Evolutionary conservation across 352 stramenopile species (phyloP), one percentile per base, ranked within the genome.

Genomic region (Globisporangium abappressorium): DNA sequence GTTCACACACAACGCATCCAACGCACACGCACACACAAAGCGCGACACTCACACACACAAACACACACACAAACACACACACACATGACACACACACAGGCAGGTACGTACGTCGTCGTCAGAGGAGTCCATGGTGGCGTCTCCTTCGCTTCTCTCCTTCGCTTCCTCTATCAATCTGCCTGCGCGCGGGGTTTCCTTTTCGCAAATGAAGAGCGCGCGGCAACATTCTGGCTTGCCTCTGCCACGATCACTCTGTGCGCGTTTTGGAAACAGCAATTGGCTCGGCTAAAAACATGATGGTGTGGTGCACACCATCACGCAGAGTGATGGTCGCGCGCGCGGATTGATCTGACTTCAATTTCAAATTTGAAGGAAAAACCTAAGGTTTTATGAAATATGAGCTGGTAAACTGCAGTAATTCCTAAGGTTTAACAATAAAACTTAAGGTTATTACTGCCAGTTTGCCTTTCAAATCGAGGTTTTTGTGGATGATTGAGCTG

Each of bases 91-190:
- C 33, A 14, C 7, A 22, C 14, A 53, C 9, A 30, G 1, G n/a
- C 36, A 43, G 36, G 33, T 18, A 80, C 78, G 57, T 57, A 89
- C 81, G 57, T 86, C 76, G 33, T 85, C 73, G 57, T 85, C 78
- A 7, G 78, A 85, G 58, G 81, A 77, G 63, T 77, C 76, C 80
- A 82, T 88, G 47, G 80, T 88, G 47, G 61, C 70, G 54, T 34
- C 22, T 30, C 36, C 54, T 41, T 49, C 14, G 51, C 18, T 30
- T 46, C 41, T 47, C 11, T n/a, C 33, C 47, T n/a, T 43, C 36
- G 3, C 15, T 54, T 7, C 7, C 22, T 28, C 26, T 46, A 2
- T 7, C 47, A 5, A 14, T 20, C 33, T 7, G n/a, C 3, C 3
- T 47, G 46, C 18, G 26, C 20, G 49, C 47, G 38, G 24, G 41